A percentile compares a stretch with the other conserved stretches of the same genome.
These are phyloP conservation scores for Rhodosporidiobolus odoratus DNA, from an alignment of 768 basidiomycete genomes.

Conservation along the genomic window DNA sequence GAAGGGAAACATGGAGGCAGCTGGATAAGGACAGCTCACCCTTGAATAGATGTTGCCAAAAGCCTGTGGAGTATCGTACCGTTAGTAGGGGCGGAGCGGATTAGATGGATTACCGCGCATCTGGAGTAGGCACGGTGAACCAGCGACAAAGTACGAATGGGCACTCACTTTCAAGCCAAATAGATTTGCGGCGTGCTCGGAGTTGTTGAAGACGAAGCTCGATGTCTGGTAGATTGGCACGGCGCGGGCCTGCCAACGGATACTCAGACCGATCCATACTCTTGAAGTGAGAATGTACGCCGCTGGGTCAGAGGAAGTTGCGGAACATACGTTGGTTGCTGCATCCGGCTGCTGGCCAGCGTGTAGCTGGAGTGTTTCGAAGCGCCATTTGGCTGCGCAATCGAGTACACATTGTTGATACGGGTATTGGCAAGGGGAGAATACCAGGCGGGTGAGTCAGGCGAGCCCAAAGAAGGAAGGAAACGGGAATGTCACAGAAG, in stretches of 20 bases:
- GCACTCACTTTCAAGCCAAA: slow-evolving; percentile 56
- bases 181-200: slow-evolving; percentile 65
- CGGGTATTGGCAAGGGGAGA: background rate
- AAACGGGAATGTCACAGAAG: background rate
- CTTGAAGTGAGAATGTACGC: no score
- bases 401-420: background rate
- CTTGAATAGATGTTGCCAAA: slow-evolving; percentile 61
- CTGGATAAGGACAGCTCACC: slow-evolving; percentile 6
- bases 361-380: slow-evolving; percentile 59
- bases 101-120: no score
- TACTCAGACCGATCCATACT: no score
- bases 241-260: slow-evolving; percentile 58
- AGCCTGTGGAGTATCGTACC: no score
- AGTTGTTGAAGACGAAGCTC: slow-evolving; percentile 34
- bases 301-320: background rate
- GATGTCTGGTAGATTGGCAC: slow-evolving; percentile 58
- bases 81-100: no score
- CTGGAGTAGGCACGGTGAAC: no score
- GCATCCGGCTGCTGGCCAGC: slow-evolving; percentile 54
- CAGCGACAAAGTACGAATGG: no score
- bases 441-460: background rate
- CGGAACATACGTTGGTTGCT: slow-evolving; percentile 14
- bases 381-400: background rate
- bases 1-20: background rate
- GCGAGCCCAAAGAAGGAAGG: background rate